Conservation (phyloP, 352 stramenopile species). For the Phytophthora sp. region DNA sequence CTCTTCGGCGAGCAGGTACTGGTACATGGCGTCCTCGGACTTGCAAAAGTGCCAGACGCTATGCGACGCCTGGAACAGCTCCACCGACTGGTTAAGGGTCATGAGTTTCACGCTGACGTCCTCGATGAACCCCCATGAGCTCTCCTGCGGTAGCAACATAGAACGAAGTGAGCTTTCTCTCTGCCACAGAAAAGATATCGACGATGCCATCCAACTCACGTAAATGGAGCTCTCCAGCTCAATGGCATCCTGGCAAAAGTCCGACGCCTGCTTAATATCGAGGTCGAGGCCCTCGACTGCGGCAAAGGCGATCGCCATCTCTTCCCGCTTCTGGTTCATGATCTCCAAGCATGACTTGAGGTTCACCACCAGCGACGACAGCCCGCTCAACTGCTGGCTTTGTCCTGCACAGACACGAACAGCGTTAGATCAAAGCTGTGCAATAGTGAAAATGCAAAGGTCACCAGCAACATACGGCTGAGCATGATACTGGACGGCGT, state of each 20-base stretch:
- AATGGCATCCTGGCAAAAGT: conserved; percentile 84
- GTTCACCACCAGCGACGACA: conserved; percentile 78
- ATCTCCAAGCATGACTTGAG: conserved; percentile 88
- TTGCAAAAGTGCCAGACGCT: conserved; percentile 89
- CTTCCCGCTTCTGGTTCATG: conserved; percentile 83
- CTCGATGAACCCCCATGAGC: conserved; percentile 80
- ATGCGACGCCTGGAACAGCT: conserved; percentile 69
- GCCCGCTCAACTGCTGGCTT: conserved; percentile 77
- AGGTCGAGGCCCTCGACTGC: conserved; percentile 76
- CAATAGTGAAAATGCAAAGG: no score
- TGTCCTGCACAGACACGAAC: conserved; percentile 52
- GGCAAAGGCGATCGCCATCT: conserved; percentile 75
- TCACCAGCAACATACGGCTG: conserved; percentile 59
- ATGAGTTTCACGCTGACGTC: conserved; percentile 75
- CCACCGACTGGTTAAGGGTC: conserved; percentile 67
- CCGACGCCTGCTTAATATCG: conserved; percentile 81
- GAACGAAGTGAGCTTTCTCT: conserved; percentile 8
- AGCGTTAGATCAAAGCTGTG: neutral
- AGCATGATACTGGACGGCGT: conserved; percentile 89
- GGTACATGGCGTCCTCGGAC: conserved; percentile 74
- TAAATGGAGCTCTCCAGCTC: conserved; percentile 80
- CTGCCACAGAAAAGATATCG: neutral
- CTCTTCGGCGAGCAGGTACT: conserved; percentile 77
- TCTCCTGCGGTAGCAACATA: conserved; percentile 56
- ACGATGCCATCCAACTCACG: conserved; percentile 40